phyloP scores from a whole-genome alignment of 2,329 filamentous ascomycete genomes.

The Magnaporthiopsis rhizophila region DNA sequence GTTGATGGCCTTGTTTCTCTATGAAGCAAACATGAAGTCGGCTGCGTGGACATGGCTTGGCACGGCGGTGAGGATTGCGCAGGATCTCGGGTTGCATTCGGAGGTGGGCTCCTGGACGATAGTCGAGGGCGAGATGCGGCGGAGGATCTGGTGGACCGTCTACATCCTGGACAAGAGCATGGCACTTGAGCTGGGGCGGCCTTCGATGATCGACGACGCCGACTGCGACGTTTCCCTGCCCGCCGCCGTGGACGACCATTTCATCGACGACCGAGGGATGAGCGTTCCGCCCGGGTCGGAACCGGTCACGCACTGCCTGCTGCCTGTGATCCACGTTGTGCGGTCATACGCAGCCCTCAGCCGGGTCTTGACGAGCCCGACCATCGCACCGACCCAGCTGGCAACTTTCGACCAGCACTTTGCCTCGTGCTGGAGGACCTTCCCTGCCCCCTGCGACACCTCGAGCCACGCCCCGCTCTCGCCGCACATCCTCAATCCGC shows the following conservation, averaged over 20 bases:
- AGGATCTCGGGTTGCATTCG: slow-evolving; percentile 74
- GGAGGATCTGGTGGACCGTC: slow-evolving; percentile 87
- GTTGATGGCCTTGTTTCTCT: slow-evolving; percentile 69
- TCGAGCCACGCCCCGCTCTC: slow-evolving; percentile 58
- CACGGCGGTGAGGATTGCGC: slow-evolving; percentile 67
- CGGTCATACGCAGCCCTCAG: slow-evolving; percentile 68
- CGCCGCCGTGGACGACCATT: slow-evolving; percentile 72
- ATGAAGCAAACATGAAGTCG: slow-evolving; percentile 79
- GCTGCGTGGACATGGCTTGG: slow-evolving; percentile 83
- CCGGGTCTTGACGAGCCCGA: slow-evolving; percentile 59
- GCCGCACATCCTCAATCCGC: slow-evolving; percentile 63
- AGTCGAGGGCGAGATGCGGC: slow-evolving; percentile 77
- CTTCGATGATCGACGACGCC: slow-evolving; percentile 74
- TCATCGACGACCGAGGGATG: slow-evolving; percentile 53
- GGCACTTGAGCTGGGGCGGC: slow-evolving; percentile 71
- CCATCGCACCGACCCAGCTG: slow-evolving; percentile 59
- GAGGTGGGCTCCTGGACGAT: slow-evolving; percentile 66
- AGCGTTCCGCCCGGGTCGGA: slow-evolving; percentile 41
- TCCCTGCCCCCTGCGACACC: slow-evolving; percentile 67
- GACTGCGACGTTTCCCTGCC: slow-evolving; percentile 84
- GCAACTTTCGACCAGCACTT: slow-evolving; percentile 79
- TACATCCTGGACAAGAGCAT: slow-evolving; percentile 82
- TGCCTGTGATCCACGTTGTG: slow-evolving; percentile 74
- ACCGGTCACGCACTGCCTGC: slow-evolving; percentile 60
- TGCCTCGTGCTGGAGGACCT: slow-evolving; percentile 61